Base-by-base conservation (phyloP, 1,284 basidiomycete species). In the Pyrrhoderma noxium region DNA sequence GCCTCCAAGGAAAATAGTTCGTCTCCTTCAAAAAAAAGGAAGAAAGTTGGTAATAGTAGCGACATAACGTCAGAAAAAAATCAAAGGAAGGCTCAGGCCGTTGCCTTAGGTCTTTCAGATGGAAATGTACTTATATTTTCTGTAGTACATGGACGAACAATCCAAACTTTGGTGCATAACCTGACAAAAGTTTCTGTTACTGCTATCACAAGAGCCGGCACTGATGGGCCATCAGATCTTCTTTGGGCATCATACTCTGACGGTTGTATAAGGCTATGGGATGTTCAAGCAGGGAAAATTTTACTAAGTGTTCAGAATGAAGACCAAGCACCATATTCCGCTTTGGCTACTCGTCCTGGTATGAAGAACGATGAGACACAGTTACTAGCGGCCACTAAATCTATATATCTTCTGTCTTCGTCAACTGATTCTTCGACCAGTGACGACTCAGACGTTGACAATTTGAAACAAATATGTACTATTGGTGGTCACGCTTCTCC, bases 401-500 rank as follows among this genome's bases (percentile, higher is more conserved):
- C 70, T 57, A 78, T 85, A 52, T 73, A 71, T 48, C 68, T 84
- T 7, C 64, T 84, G n/a, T 73, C 68, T 31, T 43, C 65, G 19
- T 55, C 65, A 16, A 27, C 64, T 19, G 53, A 60, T 16, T 52
- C 73, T 8, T 57, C 63, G 19, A 56, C 58, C 18, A 55, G 64
- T 34, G 57, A 62, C 35, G 57, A 61, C 18, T 51, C 66, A 41
- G 62, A 66, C 31, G 53, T 63, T 8, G 68, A 68, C 60, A 76
- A 73, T 62, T 69, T 72, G 8, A 66, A 64, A 48, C 70, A 73
- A 56, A 44, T 75, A 3, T 71, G 75, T 3, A 69, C 72, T 5
- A 83, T 83, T 57, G 79, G 77, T n/a, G 82, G 82, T 0, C 82
- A 85, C 58, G 79, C 80, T 3, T 81, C 82, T 22, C 66, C 73